A percentile compares a stretch with the other conserved stretches of the same genome.
phyloP scores from a whole-genome alignment of 495 filamentous ascomycete genomes.

The Cudoniella acicularis region DNA sequence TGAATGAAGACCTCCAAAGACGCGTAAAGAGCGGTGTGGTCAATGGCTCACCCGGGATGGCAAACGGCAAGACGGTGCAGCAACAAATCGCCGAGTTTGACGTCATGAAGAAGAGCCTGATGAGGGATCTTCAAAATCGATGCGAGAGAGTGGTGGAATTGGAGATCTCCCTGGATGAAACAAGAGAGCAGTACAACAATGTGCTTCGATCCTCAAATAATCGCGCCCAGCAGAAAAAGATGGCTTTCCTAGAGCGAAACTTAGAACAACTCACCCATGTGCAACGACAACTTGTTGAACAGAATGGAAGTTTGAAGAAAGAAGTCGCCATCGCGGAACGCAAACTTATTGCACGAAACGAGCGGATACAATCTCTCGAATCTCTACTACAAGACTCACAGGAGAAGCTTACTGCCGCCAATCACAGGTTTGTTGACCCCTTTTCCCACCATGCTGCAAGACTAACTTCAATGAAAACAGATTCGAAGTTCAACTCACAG shows the following conservation, averaged over 20 bases:
- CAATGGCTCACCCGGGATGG: constrained; percentile 47
- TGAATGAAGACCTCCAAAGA: constrained; percentile 72
- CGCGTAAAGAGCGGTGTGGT: constrained; percentile 56
- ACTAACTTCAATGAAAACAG: constrained; percentile 41
- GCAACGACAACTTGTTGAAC: constrained; percentile 94
- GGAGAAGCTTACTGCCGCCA: constrained; percentile 92
- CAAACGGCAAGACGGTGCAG: constrained; percentile 88
- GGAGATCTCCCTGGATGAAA: constrained; percentile 94
- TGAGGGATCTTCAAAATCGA: constrained; percentile 97
- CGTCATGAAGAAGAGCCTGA: constrained; percentile 98
- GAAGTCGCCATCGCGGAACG: constrained; percentile 98
- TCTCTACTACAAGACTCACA: constrained; percentile 91
- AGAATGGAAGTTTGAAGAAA: constrained; percentile 95
- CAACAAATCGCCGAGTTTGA: constrained; percentile 98
- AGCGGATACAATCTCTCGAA: constrained; percentile 92
- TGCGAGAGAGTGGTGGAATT: constrained; percentile 97
- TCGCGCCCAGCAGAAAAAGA: constrained; percentile 98
- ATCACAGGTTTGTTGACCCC: constrained; percentile 68
- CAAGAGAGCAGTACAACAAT: constrained; percentile 97
- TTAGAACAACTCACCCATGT: constrained; percentile 96
- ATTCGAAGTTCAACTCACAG: constrained; percentile 94
- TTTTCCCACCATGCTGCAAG: constrained; percentile 2
- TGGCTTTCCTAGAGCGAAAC: constrained; percentile 98
- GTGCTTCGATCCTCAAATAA: constrained; percentile 94
- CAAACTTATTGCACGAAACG: constrained; percentile 92